phyloP scores from a whole-genome alignment of 306 rosid genomes.

The Trichosanthes truncata region DNA sequence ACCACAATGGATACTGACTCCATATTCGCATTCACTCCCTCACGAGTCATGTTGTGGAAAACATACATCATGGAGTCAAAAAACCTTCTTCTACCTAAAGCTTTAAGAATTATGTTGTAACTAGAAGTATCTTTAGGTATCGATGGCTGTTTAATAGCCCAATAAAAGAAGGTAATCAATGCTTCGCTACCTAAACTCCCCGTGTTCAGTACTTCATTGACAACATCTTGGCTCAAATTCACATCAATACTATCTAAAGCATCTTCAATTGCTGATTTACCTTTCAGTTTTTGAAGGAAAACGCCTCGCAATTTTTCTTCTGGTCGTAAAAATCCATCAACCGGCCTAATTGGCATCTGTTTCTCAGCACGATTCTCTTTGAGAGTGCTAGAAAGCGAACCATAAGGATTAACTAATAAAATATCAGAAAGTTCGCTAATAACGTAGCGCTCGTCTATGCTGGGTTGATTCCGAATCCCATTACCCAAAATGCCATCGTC shows the following conservation, averaged over 20 bases:
- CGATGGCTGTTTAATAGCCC: conserved; percentile 58
- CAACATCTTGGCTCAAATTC: conserved; percentile 36
- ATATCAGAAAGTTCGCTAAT: conserved; percentile 44
- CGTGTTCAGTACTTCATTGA: conserved; percentile 34
- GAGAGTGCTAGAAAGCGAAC: not conserved
- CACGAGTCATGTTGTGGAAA: conserved; percentile 30
- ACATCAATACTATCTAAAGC: conserved; percentile 39
- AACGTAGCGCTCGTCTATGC: conserved; percentile 32
- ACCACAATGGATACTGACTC: conserved; percentile 41
- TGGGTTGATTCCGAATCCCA: not conserved
- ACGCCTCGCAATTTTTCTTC: conserved; percentile 73
- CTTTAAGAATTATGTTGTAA: conserved; percentile 50
- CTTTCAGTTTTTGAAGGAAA: conserved; percentile 69
- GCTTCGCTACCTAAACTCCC: conserved; percentile 64
- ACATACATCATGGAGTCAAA: conserved; percentile 33
- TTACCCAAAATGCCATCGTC: not conserved
- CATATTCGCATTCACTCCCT: conserved; percentile 32
- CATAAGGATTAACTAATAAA: conserved; percentile 18
- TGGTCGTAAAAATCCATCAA: conserved; percentile 49
- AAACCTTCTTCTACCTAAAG: conserved; percentile 71
- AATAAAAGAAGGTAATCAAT: conserved; percentile 61
- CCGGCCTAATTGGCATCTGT: conserved; percentile 13
- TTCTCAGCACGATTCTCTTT: conserved; percentile 8
- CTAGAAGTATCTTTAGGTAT: conserved; percentile 29
- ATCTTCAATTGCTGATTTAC: conserved; percentile 46